Evolutionary conservation across 2,329 filamentous ascomycete species (phyloP).

Genomic region (Sporothrix brunneoviolacea): DNA sequence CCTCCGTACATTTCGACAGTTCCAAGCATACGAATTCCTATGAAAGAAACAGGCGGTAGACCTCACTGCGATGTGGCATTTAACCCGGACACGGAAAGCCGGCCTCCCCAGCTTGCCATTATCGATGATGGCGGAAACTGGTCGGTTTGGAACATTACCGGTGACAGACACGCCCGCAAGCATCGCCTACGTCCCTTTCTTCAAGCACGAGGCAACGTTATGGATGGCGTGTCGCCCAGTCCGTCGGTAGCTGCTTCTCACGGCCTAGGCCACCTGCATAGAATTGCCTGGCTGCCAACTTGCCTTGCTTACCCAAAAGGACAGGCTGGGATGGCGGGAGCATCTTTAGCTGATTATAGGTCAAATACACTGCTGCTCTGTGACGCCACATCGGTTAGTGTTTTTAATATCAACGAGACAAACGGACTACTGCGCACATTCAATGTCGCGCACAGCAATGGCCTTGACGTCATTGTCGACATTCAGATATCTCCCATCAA

Average conservation of each 20-base stretch:
- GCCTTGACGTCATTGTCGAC: conserved; percentile 46
- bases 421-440: conserved; percentile 10
- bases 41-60: conserved; percentile 45
- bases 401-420: conserved; percentile 21
- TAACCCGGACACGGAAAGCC: conserved; percentile 44
- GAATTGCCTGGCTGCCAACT: conserved; percentile 12
- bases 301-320: conserved; percentile 36
- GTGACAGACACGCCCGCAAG: conserved; percentile 29
- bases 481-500: conserved; percentile 41
- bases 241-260: background rate
- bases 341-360: background rate
- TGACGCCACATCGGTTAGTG: conserved; percentile 23
- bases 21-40: conserved; percentile 46
- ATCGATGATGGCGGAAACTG: conserved; percentile 60
- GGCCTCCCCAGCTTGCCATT: conserved; percentile 55
- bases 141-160: conserved; percentile 58
- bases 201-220: conserved; percentile 33
- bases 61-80: conserved; percentile 59
- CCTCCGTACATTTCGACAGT: conserved; percentile 50
- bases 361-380: conserved; percentile 22
- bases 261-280: conserved; percentile 14
- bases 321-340: conserved; percentile 17
- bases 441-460: conserved; percentile 23
- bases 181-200: conserved; percentile 28
- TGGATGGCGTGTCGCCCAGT: background rate